These are phyloP conservation scores for Orychophragmus violaceus DNA, from an alignment of 345 rosid genomes.

Conservation along the genomic window DNA sequence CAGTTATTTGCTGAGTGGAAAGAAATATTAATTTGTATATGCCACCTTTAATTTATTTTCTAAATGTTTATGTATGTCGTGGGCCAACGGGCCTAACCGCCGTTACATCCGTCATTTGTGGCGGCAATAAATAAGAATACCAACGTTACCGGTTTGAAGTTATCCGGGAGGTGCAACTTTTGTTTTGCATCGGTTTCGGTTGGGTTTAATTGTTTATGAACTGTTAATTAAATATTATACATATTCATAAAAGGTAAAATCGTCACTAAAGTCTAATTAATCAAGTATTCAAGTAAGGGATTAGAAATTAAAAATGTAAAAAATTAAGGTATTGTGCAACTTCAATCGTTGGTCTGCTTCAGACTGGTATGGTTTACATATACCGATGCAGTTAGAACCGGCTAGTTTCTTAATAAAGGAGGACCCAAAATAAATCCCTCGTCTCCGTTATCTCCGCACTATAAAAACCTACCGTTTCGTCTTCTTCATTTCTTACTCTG, in stretches of 20 bases:
- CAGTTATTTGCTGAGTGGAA: conserved; percentile 2
- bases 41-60: background rate
- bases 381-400: conserved; percentile 16
- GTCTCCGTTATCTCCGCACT: conserved; percentile 29
- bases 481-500: conserved; percentile 8
- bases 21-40: background rate
- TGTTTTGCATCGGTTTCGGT: background rate
- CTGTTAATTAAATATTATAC: background rate
- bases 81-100: conserved; percentile 34
- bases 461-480: conserved; percentile 26
- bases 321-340: background rate
- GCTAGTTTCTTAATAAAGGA: background rate
- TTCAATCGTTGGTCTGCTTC: background rate
- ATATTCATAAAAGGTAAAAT: background rate
- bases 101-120: conserved; percentile 31
- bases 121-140: conserved; percentile 28
- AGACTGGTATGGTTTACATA: background rate
- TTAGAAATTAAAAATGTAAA: background rate
- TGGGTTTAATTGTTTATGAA: background rate
- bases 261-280: background rate
- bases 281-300: background rate
- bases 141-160: conserved; percentile 16
- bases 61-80: background rate
- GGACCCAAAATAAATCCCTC: background rate
- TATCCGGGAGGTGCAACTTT: background rate